Evolutionary conservation across 208 protist species (phyloP).

Genomic region (Endotrypanum monterogeii): DNA sequence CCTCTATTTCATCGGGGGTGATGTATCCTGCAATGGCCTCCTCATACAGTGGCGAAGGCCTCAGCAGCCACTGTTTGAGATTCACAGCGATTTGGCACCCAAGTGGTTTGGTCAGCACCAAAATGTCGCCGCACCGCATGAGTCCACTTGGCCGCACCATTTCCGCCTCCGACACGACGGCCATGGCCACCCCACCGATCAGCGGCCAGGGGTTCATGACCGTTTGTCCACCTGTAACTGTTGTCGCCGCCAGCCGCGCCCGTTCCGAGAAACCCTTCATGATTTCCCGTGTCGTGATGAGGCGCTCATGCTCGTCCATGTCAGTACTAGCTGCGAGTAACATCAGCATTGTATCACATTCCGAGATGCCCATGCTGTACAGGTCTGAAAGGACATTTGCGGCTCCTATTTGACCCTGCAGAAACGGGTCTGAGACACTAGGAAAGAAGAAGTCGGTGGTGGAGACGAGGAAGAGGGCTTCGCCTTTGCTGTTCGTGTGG

Average conservation of each 20-base stretch:
- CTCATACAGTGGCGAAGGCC: conserved; percentile 68
- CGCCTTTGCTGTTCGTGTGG: conserved; percentile 43
- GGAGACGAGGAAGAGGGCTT: conserved; percentile 89
- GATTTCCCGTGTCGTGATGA: conserved; percentile 84
- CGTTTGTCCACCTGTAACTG: conserved; percentile 95
- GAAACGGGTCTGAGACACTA: conserved; percentile 95
- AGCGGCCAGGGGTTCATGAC: conserved; percentile 97
- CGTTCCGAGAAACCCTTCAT: conserved; percentile 94
- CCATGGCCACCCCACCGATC: conserved; percentile 94
- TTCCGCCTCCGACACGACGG: conserved; percentile 76
- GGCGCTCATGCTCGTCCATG: conserved; percentile 88
- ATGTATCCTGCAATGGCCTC: conserved; percentile 65
- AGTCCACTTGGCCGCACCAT: conserved; percentile 89
- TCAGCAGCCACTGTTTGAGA: conserved; percentile 91
- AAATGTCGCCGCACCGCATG: conserved; percentile 65
- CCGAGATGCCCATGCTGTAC: conserved; percentile 95
- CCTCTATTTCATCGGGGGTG: conserved; percentile 63
- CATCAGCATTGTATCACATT: conserved; percentile 97
- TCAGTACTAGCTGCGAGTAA: conserved; percentile 92
- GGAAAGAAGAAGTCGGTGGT: conserved; percentile 98
- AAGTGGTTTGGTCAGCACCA: conserved; percentile 97
- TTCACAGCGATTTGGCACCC: conserved; percentile 95
- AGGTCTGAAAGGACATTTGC: conserved; percentile 97
- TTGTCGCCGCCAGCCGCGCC: conserved; percentile 66
- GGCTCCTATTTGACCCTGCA: conserved; percentile 94